Evolutionary conservation across 108 stramenopile genomes (phyloP).

Genomic region (Pseudonitzschia delicatissima): DNA sequence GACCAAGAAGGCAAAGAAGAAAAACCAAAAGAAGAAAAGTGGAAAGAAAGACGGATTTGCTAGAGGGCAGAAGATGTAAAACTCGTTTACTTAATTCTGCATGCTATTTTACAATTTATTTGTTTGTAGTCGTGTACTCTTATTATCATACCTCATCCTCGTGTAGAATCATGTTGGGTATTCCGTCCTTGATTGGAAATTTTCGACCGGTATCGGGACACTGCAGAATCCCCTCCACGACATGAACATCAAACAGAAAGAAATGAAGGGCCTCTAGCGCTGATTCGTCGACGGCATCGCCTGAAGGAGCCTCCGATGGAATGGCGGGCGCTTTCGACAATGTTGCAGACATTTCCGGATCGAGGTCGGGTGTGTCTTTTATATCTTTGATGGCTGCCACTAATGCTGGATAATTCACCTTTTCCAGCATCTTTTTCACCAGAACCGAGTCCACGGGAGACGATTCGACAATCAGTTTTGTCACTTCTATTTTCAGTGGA

Average conservation of each 20-base stretch:
- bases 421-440: conserved; percentile 56
- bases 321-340: conserved; percentile 20
- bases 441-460: conserved; percentile 67
- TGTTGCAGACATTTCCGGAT: not conserved
- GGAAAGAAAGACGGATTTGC: conserved; percentile 35
- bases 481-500: conserved; percentile 70
- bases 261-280: conserved; percentile 56
- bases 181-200: conserved; percentile 90
- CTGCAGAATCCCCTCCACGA: conserved; percentile 83
- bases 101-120: too few species aligned
- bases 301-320: conserved; percentile 24
- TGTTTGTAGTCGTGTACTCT: not conserved
- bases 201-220: conserved; percentile 91
- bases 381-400: conserved; percentile 50
- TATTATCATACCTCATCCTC: conserved; percentile 90
- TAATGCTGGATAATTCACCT: conserved; percentile 67
- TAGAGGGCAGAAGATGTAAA: conserved; percentile 30
- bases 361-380: not conserved
- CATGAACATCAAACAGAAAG: conserved; percentile 84
- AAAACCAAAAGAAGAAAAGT: conserved; percentile 1
- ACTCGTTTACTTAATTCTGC: not conserved
- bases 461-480: conserved; percentile 54
- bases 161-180: conserved; percentile 97
- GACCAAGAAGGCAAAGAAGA: conserved; percentile 10
- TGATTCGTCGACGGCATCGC: conserved; percentile 33